Percentiles rank a stretch among this genome's conserved stretches.
These are phyloP conservation scores for Ceratocystis harringtonii DNA, from an alignment of 2,329 filamentous ascomycete genomes.

Conservation along the genomic window DNA sequence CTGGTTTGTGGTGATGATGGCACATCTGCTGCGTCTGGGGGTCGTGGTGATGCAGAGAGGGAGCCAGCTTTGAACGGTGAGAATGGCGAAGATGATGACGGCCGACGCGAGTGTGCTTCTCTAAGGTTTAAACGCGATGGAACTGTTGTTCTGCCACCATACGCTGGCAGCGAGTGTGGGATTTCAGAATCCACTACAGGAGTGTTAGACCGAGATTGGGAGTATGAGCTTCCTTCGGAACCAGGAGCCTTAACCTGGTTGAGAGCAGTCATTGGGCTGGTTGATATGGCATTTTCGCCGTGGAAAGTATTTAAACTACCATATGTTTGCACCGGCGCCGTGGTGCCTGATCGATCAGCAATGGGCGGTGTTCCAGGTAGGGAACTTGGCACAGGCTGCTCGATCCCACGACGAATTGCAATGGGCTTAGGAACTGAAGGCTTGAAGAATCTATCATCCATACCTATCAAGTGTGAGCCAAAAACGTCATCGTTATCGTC, in stretches of 20 bases:
- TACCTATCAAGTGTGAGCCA: slow-evolving; percentile 84
- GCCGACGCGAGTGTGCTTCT: slow-evolving; percentile 34
- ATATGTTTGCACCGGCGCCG: slow-evolving; percentile 48
- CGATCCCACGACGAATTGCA: slow-evolving; percentile 16
- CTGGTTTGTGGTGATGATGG: slow-evolving; percentile 36
- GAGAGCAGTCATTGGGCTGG: slow-evolving; percentile 74
- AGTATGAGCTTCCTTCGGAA: slow-evolving; percentile 47
- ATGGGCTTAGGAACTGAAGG: slow-evolving; percentile 53
- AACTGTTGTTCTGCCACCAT: slow-evolving; percentile 17
- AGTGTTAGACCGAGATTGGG: slow-evolving; percentile 27
- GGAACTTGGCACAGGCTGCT: slow-evolving; percentile 6
- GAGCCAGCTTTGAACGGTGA: slow-evolving; percentile 95
- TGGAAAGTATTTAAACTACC: slow-evolving; percentile 84
- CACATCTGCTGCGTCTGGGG: slow-evolving; percentile 33
- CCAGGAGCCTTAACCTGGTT: slow-evolving; percentile 49
- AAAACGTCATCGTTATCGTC: slow-evolving; percentile 82
- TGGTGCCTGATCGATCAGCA: neutral
- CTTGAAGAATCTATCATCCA: slow-evolving; percentile 75
- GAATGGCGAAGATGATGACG: slow-evolving; percentile 77
- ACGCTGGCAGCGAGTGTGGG: slow-evolving; percentile 38
- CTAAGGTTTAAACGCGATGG: slow-evolving; percentile 11
- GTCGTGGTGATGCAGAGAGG: slow-evolving; percentile 68
- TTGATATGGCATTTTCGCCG: slow-evolving; percentile 59
- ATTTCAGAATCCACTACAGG: slow-evolving; percentile 30
- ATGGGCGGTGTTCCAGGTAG: neutral